Percentiles rank a stretch among this genome's conserved stretches.
These are phyloP conservation scores for Myriosclerotinia curreyana DNA, from an alignment of 2,329 filamentous ascomycete species.

Conservation along the genomic window DNA sequence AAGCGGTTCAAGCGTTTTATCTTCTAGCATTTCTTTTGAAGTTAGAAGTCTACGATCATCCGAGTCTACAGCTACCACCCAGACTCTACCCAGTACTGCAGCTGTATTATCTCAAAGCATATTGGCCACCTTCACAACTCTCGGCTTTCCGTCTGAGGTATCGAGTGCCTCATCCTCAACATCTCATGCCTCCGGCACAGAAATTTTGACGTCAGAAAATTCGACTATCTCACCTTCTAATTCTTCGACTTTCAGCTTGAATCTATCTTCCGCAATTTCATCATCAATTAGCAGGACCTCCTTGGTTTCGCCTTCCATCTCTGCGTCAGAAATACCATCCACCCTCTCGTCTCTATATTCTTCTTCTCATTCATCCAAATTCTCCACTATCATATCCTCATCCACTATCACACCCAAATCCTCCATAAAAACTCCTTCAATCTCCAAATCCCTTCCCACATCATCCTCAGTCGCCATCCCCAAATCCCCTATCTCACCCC, in stretches of 20 bases:
- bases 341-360: neutral
- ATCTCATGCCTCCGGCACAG: neutral
- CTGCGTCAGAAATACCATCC: neutral
- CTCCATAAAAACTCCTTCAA: neutral
- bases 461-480: neutral
- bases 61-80: neutral
- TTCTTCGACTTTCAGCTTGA: slow-evolving; percentile 1
- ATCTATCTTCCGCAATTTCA: neutral
- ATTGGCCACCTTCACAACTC: neutral
- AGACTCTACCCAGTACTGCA: neutral
- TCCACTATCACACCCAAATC: neutral
- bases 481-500: neutral
- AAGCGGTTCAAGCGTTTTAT: neutral
- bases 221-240: neutral
- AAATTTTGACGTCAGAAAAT: neutral
- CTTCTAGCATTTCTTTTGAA: neutral
- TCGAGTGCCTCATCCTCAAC: neutral
- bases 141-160: neutral
- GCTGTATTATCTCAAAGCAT: neutral
- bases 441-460: neutral
- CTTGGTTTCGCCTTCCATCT: neutral
- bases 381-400: neutral
- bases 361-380: neutral
- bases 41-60: too few relatives aligned
- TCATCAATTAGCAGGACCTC: neutral